Base-by-base conservation (phyloP, 345 rosid species). In the Geranium rotundifolium region DNA sequence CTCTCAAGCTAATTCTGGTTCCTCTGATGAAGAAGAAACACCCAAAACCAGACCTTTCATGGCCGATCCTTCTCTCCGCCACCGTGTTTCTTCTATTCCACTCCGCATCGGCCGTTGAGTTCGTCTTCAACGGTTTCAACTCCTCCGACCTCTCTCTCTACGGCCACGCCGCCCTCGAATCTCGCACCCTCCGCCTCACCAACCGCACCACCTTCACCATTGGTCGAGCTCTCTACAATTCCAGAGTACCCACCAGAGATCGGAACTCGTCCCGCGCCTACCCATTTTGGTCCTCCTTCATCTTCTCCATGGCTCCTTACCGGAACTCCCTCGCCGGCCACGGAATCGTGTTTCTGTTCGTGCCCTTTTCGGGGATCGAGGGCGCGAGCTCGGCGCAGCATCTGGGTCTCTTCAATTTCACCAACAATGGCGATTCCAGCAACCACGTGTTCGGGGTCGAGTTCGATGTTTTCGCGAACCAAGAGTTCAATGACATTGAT, bases 91-190 rank as follows among this genome's bases (percentile, higher is more conserved):
- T 65, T 1, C 65, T 59, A 57, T 71, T 58, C 19, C 75, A 63
- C n/a, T 55, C 73, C 29, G 30, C 63, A n/a, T 70, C 68, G 3
- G 73, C 91, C 49, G 23, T 76, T 19, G 91, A 82, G 63, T 83
- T 88, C 65, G 58, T 88, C 76, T 82, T 82, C 81, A 88, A 81
- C 63, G 91, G 91, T 58, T 86, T 91, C 86, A 69, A 75, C 65
- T 72, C 75, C 65, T 68, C 77, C 15, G 66, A 56, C 64, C 62
- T 85, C 9, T 74, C 74, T 2, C 79, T 82, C 71, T 73, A 71
- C 46, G 80, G 85, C 56, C 57, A 52, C 13, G 89, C 91, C 69
- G 31, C 72, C 60, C 52, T 88, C 17, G 81, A 72, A 12, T 76
- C 86, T 54, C 72, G 79, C 2, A 65, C 82, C 56, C 80, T 85